Percentiles rank a stretch among this genome's conserved stretches.
Conservation (phyloP, 192 early-diverging fungal genomes). For the Lunasporangiospora selenospora region DNA sequence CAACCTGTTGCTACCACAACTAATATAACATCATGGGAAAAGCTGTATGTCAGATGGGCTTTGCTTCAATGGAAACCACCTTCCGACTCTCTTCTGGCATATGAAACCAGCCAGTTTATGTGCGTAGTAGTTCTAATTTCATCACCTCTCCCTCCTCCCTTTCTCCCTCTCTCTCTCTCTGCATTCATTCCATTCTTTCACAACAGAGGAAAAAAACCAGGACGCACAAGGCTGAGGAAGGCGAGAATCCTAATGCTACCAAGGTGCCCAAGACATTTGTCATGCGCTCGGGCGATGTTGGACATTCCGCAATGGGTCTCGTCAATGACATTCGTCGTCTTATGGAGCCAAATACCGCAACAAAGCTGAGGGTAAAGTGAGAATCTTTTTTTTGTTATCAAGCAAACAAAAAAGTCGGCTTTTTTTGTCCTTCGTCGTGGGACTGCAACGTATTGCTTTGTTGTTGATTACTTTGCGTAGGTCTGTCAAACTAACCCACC, state of each 20-base stretch:
- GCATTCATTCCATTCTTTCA: not conserved
- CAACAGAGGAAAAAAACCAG: constrained; percentile 34
- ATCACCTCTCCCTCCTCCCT: not conserved
- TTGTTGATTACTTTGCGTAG: too few relatives aligned
- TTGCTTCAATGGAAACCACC: too few relatives aligned
- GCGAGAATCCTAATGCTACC: constrained; percentile 53
- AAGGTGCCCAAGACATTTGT: constrained; percentile 89
- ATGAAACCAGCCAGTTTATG: too few relatives aligned
- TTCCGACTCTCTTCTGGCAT: too few relatives aligned
- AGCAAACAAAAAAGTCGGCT: not conserved
- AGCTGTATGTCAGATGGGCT: too few relatives aligned
- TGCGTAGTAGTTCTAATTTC: too few relatives aligned
- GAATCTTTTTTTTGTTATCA: not conserved
- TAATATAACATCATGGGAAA: too few relatives aligned
- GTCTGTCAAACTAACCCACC: too few relatives aligned
- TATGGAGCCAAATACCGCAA: constrained; percentile 97
- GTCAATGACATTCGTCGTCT: constrained; percentile 84
- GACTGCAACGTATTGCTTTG: too few relatives aligned
- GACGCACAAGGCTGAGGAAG: constrained; percentile 45
- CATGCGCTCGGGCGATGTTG: constrained; percentile 87
- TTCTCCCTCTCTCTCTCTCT: not conserved
- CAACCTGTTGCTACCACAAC: too few relatives aligned
- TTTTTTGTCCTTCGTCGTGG: not conserved
- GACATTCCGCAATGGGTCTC: constrained; percentile 76
- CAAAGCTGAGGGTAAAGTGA: constrained; percentile 74